phyloP scores from a whole-genome alignment of 202 grass and related monocot species.

The Carex sylvatica region DNA sequence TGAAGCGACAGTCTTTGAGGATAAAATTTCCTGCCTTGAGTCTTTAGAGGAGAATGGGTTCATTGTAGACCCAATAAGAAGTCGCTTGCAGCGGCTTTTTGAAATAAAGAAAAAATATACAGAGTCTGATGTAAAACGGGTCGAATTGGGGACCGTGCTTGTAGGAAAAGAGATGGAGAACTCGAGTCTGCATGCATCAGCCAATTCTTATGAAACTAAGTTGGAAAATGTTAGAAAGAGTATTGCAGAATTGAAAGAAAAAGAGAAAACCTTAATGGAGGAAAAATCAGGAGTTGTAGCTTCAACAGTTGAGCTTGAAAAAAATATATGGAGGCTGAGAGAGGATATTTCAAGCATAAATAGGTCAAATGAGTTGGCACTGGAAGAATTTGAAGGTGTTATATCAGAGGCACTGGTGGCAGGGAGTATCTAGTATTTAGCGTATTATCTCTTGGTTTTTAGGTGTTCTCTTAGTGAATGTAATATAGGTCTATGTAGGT shows the following conservation, averaged over 20 bases:
- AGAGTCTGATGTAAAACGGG: background rate
- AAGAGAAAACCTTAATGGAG: background rate
- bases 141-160: background rate
- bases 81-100: slow-evolving; percentile 35
- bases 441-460: background rate
- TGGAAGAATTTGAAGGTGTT: background rate
- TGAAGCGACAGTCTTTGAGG: slow-evolving; percentile 24
- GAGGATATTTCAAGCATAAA: background rate
- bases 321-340: background rate
- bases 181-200: background rate
- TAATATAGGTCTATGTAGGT: background rate
- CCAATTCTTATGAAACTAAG: background rate
- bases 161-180: slow-evolving; percentile 4
- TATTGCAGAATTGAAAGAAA: background rate
- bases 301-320: background rate
- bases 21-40: slow-evolving; percentile 38
- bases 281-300: background rate
- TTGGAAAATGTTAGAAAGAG: background rate
- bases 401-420: background rate
- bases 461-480: background rate
- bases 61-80: slow-evolving; percentile 29
- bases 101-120: slow-evolving; percentile 15
- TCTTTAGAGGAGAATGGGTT: slow-evolving; percentile 12
- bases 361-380: background rate
- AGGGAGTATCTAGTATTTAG: background rate